Base-by-base conservation (phyloP, 139 green algal species). In the Coelastrella sp. region DNA sequence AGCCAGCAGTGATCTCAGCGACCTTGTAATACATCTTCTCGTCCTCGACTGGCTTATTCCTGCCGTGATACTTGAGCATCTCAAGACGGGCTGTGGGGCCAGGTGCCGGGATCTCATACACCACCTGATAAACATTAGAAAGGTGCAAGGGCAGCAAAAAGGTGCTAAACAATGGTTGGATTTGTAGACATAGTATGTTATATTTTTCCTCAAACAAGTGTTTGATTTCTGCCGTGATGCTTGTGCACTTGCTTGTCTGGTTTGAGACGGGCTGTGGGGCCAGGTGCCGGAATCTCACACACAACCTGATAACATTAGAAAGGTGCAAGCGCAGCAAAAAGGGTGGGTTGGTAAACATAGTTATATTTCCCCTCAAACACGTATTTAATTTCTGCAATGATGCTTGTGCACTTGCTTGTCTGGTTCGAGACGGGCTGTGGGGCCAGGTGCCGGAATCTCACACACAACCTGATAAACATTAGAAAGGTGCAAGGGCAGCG, bases 21-120 rank as follows among this genome's bases (percentile, higher is more conserved):
- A 91, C 81, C 61, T 87, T 94, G 58, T 90, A n/a, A 60, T 94
- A 92, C 20, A 94, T 58, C 14, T 13, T 10, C 22, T 92, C 86
- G 0, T 87, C 91, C 2, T 89, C 92, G 23, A 94, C 17, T 11
- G 90, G 73, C 89, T 94, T 95, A 90, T 94, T 93, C 47, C 80
- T 77, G 59, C 73, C 57, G 90, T 96, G 94, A 91, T 95, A 94
- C 68, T 83, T 84, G 16, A 96, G 91, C 86, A 96, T 96, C 83
- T 92, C 90, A 77, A 95, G 75, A 2, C 94, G 92, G 2, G 93
- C 90, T 6, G 88, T 78, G 57, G 92, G 93, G 17, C 91, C 91
- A 58, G 94, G 95, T 47, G 86, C 89, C 10, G 92, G 90, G 68
- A 95, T 95, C 90, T 95, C 92, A 80, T 93, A 93, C 74, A 95